phyloP scores from a whole-genome alignment of 176 grass and related monocot species.

The Musa schizocarpa region DNA sequence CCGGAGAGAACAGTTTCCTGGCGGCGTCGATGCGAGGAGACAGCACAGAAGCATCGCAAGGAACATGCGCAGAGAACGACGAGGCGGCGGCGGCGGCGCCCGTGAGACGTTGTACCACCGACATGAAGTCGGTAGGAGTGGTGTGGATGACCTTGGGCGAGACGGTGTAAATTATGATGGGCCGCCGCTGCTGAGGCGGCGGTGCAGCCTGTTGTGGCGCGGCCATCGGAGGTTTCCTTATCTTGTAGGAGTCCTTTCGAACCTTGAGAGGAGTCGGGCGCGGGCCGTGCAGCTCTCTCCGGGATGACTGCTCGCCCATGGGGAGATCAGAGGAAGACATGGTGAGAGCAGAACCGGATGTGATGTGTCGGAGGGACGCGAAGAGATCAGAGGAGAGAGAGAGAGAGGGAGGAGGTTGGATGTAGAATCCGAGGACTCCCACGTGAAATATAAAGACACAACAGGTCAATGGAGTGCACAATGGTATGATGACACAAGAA shows the following conservation, averaged over 20 bases:
- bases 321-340: not conserved
- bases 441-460: too few species aligned
- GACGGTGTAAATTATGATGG: conserved; percentile 52
- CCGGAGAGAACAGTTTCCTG: not conserved
- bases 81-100: conserved; percentile 14
- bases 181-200: conserved; percentile 16
- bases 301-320: not conserved
- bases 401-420: too few species aligned
- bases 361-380: too few species aligned
- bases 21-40: not conserved
- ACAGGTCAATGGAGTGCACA: too few species aligned
- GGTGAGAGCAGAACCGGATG: not conserved
- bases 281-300: conserved; percentile 26
- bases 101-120: conserved; percentile 66
- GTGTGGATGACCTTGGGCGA: conserved; percentile 56
- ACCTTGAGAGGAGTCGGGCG: conserved; percentile 40
- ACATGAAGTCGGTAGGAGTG: conserved; percentile 54
- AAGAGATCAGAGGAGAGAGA: too few species aligned
- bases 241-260: conserved; percentile 23
- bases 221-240: not conserved
- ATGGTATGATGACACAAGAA: too few species aligned
- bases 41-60: not conserved
- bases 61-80: not conserved
- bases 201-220: not conserved
- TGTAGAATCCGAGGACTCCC: too few species aligned